Base-by-base conservation (phyloP, 768 basidiomycete genomes). In the Cystobasidium ongulense region DNA sequence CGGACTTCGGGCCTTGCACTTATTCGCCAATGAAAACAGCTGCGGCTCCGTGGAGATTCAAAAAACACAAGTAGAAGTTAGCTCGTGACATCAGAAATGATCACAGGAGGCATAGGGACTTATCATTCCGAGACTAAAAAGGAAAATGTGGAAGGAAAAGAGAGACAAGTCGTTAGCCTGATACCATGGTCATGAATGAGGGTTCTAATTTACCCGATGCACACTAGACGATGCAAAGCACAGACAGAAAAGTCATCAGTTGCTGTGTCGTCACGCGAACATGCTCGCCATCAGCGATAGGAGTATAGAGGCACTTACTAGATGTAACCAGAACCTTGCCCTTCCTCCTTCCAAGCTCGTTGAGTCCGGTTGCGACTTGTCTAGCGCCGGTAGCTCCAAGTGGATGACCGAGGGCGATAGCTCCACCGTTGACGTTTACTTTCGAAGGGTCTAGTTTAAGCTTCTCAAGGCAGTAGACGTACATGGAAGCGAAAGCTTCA, bases 401-500 rank as follows among this genome's bases (percentile, higher is more conserved):
- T 8, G 78, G 80, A 66, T 78, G 81, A 0, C 80, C 89, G 50
- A 92, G 83, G 25, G 90, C 91, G 78, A 94, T 94, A 0, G 91
- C 91, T 1, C 92, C 92, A 18, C 92, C 92, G 74, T 92, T 92
- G 31, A 91, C 89, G 78, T 93, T 93, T 23, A 91, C 87, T 84
- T 89, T 86, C 63, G 84, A 83, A n/a, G 80, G 81, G 74, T 86
- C 83, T 29, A 94, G 83, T 15, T 84, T 84, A 21, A 93, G 86
- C 72, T 85, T 80, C 76, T 87, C 87, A 39, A 90, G 81, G 63
- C 85, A 86, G 79, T 94, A 91, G 0, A 89, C 85, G 73, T 86
- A 71, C 77, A 77, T 78, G 31, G 89, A 90, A 11, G 91, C 90
- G 77, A 94, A 93, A 0, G 91, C 92, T 78, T 94, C 92, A 78